Evolutionary conservation across 768 basidiomycete genomes (phyloP).

Genomic region (Mycena polygramma): DNA sequence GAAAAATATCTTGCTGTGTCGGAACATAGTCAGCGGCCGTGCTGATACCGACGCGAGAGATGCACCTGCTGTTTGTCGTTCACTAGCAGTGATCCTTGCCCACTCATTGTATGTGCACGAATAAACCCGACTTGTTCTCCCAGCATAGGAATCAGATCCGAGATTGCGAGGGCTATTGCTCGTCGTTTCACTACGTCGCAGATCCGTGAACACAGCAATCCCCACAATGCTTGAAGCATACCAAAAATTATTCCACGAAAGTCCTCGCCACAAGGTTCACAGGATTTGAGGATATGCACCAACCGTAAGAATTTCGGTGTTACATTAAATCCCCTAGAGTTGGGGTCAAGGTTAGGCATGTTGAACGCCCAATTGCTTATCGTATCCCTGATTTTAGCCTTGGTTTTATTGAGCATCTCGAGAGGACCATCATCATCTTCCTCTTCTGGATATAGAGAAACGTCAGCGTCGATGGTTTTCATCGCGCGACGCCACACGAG

Average conservation of each 20-base stretch:
- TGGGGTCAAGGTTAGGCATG: slow-evolving; percentile 71
- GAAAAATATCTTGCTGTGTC: slow-evolving; percentile 61
- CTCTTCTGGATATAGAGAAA: slow-evolving; percentile 51
- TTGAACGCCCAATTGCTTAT: slow-evolving; percentile 74
- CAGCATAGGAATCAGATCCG: slow-evolving; percentile 69
- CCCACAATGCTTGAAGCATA: slow-evolving; percentile 45
- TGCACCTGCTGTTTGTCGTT: slow-evolving; percentile 47
- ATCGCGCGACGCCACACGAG: slow-evolving; percentile 74
- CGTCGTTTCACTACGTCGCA: slow-evolving; percentile 62
- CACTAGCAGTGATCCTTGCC: slow-evolving; percentile 47
- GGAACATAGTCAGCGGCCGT: slow-evolving; percentile 4
- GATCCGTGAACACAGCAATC: slow-evolving; percentile 17
- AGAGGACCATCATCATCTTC: slow-evolving; percentile 47
- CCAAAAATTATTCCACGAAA: slow-evolving; percentile 80
- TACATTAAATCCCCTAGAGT: slow-evolving; percentile 74
- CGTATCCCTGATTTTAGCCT: slow-evolving; percentile 50
- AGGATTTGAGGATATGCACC: slow-evolving; percentile 69
- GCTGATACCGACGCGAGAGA: background rate
- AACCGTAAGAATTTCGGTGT: slow-evolving; percentile 76
- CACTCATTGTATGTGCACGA: slow-evolving; percentile 64
- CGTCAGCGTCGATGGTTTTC: slow-evolving; percentile 52
- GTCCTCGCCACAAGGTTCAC: slow-evolving; percentile 61
- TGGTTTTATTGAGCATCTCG: slow-evolving; percentile 39
- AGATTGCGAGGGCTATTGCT: slow-evolving; percentile 68
- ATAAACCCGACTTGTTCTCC: slow-evolving; percentile 66